Evolutionary conservation across 2,329 filamentous ascomycete genomes (phyloP).

Genomic region (Phaeoacremonium minimum): DNA sequence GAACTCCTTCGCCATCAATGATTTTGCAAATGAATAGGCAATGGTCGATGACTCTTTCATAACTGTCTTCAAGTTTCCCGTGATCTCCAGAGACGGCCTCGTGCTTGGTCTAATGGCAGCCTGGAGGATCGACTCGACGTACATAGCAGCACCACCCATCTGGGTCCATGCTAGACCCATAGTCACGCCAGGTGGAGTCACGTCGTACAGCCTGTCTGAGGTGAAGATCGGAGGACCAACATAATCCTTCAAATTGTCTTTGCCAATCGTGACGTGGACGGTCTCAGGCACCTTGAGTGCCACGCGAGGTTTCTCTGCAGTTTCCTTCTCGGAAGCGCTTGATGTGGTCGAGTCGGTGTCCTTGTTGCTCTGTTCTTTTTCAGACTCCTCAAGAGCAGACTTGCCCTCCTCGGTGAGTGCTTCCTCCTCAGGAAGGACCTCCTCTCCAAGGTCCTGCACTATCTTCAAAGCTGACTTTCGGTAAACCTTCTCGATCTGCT

Average conservation of each 20-base stretch:
- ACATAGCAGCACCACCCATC: conserved; percentile 93
- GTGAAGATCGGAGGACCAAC: conserved; percentile 95
- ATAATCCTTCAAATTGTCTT: conserved; percentile 91
- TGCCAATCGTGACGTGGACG: conserved; percentile 82
- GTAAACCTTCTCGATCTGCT: conserved; percentile 99
- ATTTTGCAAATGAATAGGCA: conserved; percentile 94
- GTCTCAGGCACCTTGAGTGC: conserved; percentile 79
- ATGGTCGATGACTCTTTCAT: conserved; percentile 98
- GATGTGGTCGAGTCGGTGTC: conserved; percentile 21
- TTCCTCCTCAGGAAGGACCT: conserved; percentile 72
- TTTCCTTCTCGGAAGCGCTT: conserved; percentile 50
- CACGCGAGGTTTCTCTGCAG: conserved; percentile 67
- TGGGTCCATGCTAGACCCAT: conserved; percentile 99
- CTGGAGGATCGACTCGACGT: conserved; percentile 95
- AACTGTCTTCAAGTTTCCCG: conserved; percentile 89
- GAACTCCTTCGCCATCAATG: conserved; percentile 78
- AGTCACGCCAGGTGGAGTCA: conserved; percentile 86
- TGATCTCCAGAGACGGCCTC: conserved; percentile 79
- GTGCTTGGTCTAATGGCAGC: conserved; percentile 70
- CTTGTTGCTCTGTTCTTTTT: conserved; percentile 53
- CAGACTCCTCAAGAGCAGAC: conserved; percentile 64
- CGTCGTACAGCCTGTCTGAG: conserved; percentile 90
- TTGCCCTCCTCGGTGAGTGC: conserved; percentile 85
- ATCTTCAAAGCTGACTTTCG: conserved; percentile 96
- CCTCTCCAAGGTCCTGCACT: conserved; percentile 87